A percentile compares a stretch with the other conserved stretches of the same genome.
Conservation (phyloP, 1,284 basidiomycete genomes). For the Pyrrhoderma lamaoense region DNA sequence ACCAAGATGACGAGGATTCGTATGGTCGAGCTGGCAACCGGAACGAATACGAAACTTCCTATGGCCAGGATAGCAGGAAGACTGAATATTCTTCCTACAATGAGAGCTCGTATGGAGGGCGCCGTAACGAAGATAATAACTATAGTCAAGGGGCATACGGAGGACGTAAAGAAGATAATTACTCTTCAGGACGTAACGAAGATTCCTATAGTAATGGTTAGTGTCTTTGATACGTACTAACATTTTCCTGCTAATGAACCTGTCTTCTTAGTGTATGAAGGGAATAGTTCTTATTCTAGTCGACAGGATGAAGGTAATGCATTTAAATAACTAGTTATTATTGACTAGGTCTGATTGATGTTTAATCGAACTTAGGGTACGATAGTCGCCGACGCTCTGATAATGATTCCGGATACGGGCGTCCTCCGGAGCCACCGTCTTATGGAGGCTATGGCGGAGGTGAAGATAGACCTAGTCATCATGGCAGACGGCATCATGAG, state of each 20-base stretch:
- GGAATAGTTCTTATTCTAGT: neutral
- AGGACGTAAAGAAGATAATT: neutral
- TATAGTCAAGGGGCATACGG: neutral
- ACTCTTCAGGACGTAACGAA: neutral
- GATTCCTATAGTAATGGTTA: neutral
- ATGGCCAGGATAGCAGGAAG: neutral
- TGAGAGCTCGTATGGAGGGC: neutral
- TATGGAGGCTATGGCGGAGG: neutral
- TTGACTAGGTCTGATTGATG: neutral
- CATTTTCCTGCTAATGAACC: neutral
- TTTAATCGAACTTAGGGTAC: neutral
- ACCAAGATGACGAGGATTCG: constrained; percentile 2
- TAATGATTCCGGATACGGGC: neutral
- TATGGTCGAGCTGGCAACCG: neutral
- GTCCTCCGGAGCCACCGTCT: neutral
- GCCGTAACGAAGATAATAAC: neutral
- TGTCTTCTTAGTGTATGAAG: neutral
- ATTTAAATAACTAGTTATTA: too few species aligned
- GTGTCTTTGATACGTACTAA: neutral
- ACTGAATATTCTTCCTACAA: neutral
- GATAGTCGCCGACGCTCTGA: too few species aligned
- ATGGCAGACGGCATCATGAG: constrained; percentile 2
- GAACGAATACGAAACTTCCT: neutral
- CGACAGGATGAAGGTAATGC: neutral
- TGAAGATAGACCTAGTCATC: neutral